Percentiles rank a stretch among this genome's conserved stretches.
phyloP scores from a whole-genome alignment of 352 stramenopile species.

The Aphanomyces astaci region DNA sequence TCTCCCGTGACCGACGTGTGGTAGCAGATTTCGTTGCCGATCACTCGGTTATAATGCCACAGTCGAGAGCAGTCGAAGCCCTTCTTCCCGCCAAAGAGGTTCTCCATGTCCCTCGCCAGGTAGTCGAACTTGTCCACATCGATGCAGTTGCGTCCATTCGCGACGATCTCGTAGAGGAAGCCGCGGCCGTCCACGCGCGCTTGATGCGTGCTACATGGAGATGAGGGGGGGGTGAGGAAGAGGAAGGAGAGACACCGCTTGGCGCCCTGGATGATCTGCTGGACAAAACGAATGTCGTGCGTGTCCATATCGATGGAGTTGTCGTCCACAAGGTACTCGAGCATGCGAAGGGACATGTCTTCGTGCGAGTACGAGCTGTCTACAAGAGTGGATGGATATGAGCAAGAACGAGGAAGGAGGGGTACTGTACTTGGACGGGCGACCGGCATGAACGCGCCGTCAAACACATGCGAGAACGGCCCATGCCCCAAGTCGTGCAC shows the following conservation, averaged over 20 bases:
- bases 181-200: slow-evolving; percentile 43
- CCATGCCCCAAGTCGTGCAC: slow-evolving; percentile 90
- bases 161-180: slow-evolving; percentile 88
- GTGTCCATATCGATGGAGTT: slow-evolving; percentile 72
- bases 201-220: slow-evolving; percentile 34
- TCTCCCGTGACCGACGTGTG: slow-evolving; percentile 79
- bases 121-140: slow-evolving; percentile 92
- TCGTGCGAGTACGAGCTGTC: slow-evolving; percentile 60
- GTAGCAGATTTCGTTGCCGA: slow-evolving; percentile 84
- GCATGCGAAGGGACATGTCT: slow-evolving; percentile 71
- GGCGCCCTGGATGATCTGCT: slow-evolving; percentile 72
- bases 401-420: too few relatives aligned
- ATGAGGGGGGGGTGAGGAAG: not conserved
- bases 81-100: slow-evolving; percentile 73
- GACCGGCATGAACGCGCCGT: slow-evolving; percentile 83
- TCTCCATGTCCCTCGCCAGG: slow-evolving; percentile 77
- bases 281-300: slow-evolving; percentile 62
- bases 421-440: slow-evolving; percentile 34
- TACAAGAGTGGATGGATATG: too few relatives aligned
- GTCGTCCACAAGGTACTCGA: slow-evolving; percentile 72
- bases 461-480: slow-evolving; percentile 94
- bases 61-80: slow-evolving; percentile 70
- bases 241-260: slow-evolving; percentile 51
- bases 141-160: slow-evolving; percentile 85
- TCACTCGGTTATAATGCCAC: slow-evolving; percentile 79